Evolutionary conservation across 768 basidiomycete genomes (phyloP).

Genomic region (Leccinum broughii): DNA sequence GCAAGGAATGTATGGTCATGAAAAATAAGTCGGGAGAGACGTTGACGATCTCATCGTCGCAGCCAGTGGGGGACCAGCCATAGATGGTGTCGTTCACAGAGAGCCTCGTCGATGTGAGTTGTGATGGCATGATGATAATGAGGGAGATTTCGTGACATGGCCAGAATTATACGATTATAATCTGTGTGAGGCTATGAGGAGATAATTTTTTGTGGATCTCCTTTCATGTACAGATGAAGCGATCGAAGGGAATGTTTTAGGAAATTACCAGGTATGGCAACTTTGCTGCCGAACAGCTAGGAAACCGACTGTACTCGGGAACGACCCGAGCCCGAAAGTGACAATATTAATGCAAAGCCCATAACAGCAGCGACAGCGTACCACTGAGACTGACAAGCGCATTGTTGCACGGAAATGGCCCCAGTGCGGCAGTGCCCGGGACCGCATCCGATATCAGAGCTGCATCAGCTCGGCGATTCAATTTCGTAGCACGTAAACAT

Average conservation of each 20-base stretch:
- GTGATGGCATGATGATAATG: neutral
- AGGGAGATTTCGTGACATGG: neutral
- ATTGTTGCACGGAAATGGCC: slow-evolving; percentile 11
- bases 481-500: neutral
- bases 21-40: slow-evolving; percentile 20
- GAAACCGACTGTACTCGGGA: neutral
- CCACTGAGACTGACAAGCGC: neutral
- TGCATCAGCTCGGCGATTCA: neutral
- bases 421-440: no score
- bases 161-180: neutral
- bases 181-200: neutral
- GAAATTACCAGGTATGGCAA: slow-evolving; percentile 8
- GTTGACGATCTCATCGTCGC: slow-evolving; percentile 31
- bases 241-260: neutral
- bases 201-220: neutral
- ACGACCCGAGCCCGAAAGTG: neutral
- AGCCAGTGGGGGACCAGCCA: slow-evolving; percentile 31
- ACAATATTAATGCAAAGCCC: neutral
- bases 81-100: slow-evolving; percentile 12
- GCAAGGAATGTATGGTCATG: slow-evolving; percentile 7
- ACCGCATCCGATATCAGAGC: no score
- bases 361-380: slow-evolving; percentile 4
- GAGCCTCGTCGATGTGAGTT: slow-evolving; percentile 9
- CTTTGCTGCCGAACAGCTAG: slow-evolving; percentile 9
- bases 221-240: neutral